Evolutionary conservation across 805 yeast species (phyloP), one percentile per base, ranked within the genome.

Genomic region (Pichia kluyveri): DNA sequence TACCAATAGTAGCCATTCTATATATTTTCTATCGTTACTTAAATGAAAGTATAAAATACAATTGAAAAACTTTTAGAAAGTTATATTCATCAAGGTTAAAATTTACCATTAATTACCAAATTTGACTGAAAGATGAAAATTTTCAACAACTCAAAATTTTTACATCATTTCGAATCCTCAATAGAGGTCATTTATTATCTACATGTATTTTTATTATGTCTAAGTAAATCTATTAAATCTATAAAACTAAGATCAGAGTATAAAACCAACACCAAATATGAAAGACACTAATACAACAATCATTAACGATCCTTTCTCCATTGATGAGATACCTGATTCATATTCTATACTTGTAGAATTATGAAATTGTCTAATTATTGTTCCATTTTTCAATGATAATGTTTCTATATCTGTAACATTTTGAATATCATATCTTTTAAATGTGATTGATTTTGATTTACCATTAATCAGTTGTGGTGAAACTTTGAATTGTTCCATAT

Each of bases 1-100:
- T 79, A 69, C 99, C 99, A 68, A 93, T 86, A 57, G 88, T 86
- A 58, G 85, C 64, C 70, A 67, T 67, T 36, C 49, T 60, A 37
- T 37, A 34, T 41, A 17, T 17, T n/a, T 28, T 10, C 34, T 27
- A 40, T 40, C 12, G 11, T 14, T 31, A 17, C 31, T 45, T 31
- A 26, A 14, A 5, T 8, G 14, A 14, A 11, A 11, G n/a, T n/a
- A n/a, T n/a, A n/a, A n/a, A n/a, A n/a, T n/a, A 23, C 23, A 38
- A 38, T 26, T 23, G 15, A 23, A n/a, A 30, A 30, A 11, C 9
- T 30, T 30, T 17, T 32, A 14, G 3, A 32, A 32, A 14, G 9
- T 14, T 11, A 30, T 30, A 30, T 30, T 30, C 32, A 30, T 4
- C 14, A 30, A 30, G 32, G 5, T 8, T 23, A 23, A 23, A 23